These are phyloP conservation scores for Boletus huronensis DNA, from an alignment of 768 basidiomycete genomes.

Conservation along the genomic window DNA sequence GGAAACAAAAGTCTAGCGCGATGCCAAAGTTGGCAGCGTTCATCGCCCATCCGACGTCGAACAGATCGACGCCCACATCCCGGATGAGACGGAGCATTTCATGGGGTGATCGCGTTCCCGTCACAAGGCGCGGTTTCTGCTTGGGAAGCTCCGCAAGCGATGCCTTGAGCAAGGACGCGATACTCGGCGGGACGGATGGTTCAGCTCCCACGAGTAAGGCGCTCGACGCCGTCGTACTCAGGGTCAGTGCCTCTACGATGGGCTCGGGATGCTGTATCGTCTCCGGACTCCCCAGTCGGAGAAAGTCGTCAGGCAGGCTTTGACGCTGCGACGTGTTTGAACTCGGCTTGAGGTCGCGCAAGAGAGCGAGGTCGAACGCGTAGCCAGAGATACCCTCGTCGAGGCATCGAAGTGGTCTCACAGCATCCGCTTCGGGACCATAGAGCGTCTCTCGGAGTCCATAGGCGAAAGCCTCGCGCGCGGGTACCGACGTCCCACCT, in stretches of 20 bases:
- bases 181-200: neutral
- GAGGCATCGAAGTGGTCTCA: conserved; percentile 51
- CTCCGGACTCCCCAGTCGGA: conserved; percentile 10
- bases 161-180: conserved; percentile 47
- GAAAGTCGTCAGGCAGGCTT: conserved; percentile 7
- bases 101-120: conserved; percentile 60
- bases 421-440: conserved; percentile 49
- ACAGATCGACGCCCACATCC: conserved; percentile 68
- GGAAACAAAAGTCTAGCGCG: conserved; percentile 78
- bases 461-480: conserved; percentile 62
- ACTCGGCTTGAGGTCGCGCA: conserved; percentile 28
- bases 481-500: conserved; percentile 52
- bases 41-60: conserved; percentile 73
- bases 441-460: conserved; percentile 54
- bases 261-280: conserved; percentile 15
- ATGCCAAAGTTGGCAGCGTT: conserved; percentile 65
- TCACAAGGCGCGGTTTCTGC: conserved; percentile 62
- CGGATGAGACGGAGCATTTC: conserved; percentile 66
- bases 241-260: conserved; percentile 9
- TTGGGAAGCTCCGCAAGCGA: conserved; percentile 56
- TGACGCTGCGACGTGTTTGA: conserved; percentile 18
- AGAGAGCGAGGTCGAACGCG: conserved; percentile 60
- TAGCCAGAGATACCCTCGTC: conserved; percentile 74
- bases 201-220: neutral
- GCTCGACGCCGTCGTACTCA: neutral